Base-by-base conservation (phyloP, 495 filamentous ascomycete genomes). In the Neurospora cerealis region DNA sequence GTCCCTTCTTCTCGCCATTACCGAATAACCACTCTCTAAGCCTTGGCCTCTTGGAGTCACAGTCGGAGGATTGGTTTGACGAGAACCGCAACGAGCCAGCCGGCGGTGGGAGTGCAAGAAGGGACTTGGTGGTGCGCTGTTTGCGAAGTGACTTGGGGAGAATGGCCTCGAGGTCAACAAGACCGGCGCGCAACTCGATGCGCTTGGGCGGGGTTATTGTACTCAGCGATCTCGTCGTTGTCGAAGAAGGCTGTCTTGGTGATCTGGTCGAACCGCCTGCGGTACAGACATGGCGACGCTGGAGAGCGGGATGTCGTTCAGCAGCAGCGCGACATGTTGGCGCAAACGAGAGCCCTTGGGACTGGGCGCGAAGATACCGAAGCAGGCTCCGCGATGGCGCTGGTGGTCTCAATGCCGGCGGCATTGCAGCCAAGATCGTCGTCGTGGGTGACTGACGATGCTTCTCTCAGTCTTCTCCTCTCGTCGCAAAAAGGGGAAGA, bases 371-470 rank as follows among this genome's bases (percentile, higher is more conserved):
- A 21, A 93, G 83, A 73, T 89, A 92, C 41, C 85, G 86, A 73
- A 93, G 85, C 4, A 92, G 83, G n/a, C 83, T 86, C 69, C 83
- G 81, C 69, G 90, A 93, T n/a, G 91, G 91, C 62, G 83, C 86
- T 78, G 80, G 69, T 37, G 70, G 75, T 75, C 74, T 79, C 71
- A 83, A 77, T 79, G 79, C 78, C 77, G 80, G 74, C 73, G 79
- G 79, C 80, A 82, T 82, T 69, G 75, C 79, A 74, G 73, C 70
- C 42, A 69, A 37, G 72, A 34, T 9, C 24, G 54, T 66, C 28
- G 46, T 24, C 46, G 24, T 44, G 69, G 74, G 9, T 38, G 66
- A 42, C 46, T 70, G 71, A 69, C 19, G 41, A 28, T 37, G 5
- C 32, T 69, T 34, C 28, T 66, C 24, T 66, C 46, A 41, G 13